Conservation (phyloP, 2,329 filamentous ascomycete genomes). For the Monosporascus sp. region DNA sequence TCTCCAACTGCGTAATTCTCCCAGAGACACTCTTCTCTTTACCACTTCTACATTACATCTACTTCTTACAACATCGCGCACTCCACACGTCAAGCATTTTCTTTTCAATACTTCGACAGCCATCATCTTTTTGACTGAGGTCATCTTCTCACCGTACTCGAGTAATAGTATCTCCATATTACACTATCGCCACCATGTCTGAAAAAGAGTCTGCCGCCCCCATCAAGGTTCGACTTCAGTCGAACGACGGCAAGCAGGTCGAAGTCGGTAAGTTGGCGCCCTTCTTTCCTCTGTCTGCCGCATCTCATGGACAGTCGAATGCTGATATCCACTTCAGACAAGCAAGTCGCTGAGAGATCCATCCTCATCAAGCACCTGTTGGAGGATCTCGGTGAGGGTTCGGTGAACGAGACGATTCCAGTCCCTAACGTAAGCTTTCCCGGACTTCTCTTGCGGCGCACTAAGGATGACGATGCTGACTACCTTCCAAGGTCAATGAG, state of each 20-base stretch:
- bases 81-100: not conserved
- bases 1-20: not conserved
- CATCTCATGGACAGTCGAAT: not conserved
- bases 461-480: slow-evolving; percentile 4
- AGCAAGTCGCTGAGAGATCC: slow-evolving; percentile 81
- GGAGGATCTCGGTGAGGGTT: slow-evolving; percentile 75
- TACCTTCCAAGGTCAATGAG: slow-evolving; percentile 67
- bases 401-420: slow-evolving; percentile 66
- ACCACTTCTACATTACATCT: not conserved
- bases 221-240: slow-evolving; percentile 15
- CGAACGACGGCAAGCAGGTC: slow-evolving; percentile 17
- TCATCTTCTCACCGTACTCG: not conserved
- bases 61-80: not conserved
- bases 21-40: not conserved
- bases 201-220: slow-evolving; percentile 10
- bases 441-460: slow-evolving; percentile 7
- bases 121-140: not conserved
- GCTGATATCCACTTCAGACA: slow-evolving; percentile 48
- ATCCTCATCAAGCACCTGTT: slow-evolving; percentile 98
- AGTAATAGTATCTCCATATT: not conserved
- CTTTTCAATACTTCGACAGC: too few species aligned
- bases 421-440: slow-evolving; percentile 66
- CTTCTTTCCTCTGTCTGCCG: not conserved
- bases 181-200: slow-evolving; percentile 12
- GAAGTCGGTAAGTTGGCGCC: slow-evolving; percentile 17